Evolutionary conservation across 1,284 basidiomycete species (phyloP), one percentile per base, ranked within the genome.

Genomic region (Inonotus hispidus): DNA sequence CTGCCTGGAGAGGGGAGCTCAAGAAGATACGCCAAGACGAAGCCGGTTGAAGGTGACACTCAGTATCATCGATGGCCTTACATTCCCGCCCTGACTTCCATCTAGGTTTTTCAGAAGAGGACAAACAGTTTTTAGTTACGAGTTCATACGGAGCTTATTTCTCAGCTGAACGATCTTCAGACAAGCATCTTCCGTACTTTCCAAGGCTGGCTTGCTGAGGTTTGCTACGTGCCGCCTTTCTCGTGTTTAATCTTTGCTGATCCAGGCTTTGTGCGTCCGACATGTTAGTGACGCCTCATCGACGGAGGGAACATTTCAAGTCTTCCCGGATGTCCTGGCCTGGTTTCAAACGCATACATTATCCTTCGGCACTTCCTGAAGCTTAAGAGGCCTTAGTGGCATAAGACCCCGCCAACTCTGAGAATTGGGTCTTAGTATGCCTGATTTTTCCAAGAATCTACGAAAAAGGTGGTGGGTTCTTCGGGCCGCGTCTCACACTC

Each of bases 351-450:
- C 56, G 84, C 90, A 0, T 95, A 95, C 72, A 82, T 82, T 61
- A 87, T 94, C 25, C 78, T 96, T 2, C 82, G 92, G 1, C 93
- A 93, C 0, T 92, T 96, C 77, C 94, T 95, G 81, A 78, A 75
- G 23, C 81, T 79, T 2, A 73, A 73, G 74, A 80, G 16, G 67
- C 76, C 0, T 59, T 69, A 7, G 71, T 74, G 54, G 77, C 78
- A 13, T 70, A 75, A 2, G 76, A 77, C 4, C 75, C 80, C 27
- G 76, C 85, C 29, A 75, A 83, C 29, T 71, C 82, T 0, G 77
- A 82, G 54, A 90, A 87, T 71, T 92, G 91, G 91, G 78, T 77
- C 59, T 83, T 52, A 90, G 92, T 82, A 75, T 72, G 2, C 68
- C 82, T 2, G 79, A 85, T 32, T 88, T n/a, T 88, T 68, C 84